phyloP scores from a whole-genome alignment of 306 rosid species.

The Arachis hypogaea region DNA sequence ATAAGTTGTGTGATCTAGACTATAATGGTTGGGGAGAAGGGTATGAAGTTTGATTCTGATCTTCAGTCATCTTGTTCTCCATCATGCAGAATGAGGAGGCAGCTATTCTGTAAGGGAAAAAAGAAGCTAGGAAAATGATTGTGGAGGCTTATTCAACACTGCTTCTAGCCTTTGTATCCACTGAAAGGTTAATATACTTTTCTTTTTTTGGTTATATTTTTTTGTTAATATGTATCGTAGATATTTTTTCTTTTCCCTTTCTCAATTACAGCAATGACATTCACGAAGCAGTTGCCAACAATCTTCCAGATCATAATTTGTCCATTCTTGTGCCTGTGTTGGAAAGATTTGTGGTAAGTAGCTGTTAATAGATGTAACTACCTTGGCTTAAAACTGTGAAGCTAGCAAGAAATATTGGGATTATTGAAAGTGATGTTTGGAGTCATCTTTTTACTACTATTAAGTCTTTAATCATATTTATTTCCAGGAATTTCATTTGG shows the following conservation, averaged over 20 bases:
- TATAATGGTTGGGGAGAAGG: background rate
- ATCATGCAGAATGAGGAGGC: conserved; percentile 76
- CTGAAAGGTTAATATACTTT: conserved; percentile 37
- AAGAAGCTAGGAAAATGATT: conserved; percentile 80
- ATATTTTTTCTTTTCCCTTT: conserved; percentile 4
- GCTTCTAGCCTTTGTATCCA: conserved; percentile 44
- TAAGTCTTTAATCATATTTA: background rate
- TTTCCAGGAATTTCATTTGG: conserved; percentile 89
- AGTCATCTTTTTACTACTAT: too few species aligned
- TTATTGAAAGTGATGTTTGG: too few species aligned
- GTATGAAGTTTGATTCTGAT: conserved; percentile 1
- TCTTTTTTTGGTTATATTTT: background rate
- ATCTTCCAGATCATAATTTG: conserved; percentile 57
- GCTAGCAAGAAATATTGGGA: background rate
- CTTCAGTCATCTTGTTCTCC: conserved; percentile 35
- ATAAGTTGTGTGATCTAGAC: background rate
- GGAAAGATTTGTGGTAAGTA: conserved; percentile 94
- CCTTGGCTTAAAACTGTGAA: conserved; percentile 9
- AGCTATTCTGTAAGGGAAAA: conserved; percentile 80
- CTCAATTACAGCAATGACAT: conserved; percentile 35
- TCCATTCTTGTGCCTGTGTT: conserved; percentile 83
- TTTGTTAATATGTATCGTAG: conserved; percentile 13
- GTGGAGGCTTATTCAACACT: conserved; percentile 50
- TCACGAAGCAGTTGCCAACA: conserved; percentile 39
- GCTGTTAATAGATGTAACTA: background rate